Evolutionary conservation across 2,329 filamentous ascomycete species (phyloP).

Genomic region (Incumbomyces delicatus): DNA sequence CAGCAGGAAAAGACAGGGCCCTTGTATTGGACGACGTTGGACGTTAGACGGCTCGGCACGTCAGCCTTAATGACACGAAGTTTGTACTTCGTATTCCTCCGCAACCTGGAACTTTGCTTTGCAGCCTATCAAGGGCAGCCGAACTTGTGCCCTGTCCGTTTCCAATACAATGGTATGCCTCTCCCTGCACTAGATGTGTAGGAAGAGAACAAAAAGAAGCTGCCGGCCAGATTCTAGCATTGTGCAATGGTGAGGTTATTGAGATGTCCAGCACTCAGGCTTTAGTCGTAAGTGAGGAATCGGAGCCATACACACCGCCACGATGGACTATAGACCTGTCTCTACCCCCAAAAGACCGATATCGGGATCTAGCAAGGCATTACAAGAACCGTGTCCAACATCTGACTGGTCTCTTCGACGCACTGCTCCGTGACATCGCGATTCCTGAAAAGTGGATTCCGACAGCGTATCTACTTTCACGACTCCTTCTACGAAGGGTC

Average conservation of each 20-base stretch:
- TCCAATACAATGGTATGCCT: too few species aligned
- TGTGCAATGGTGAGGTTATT: not conserved
- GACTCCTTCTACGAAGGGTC: conserved; percentile 41
- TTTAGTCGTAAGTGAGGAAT: not conserved
- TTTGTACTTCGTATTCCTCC: too few species aligned
- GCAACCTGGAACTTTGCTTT: too few species aligned
- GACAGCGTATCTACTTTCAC: conserved; percentile 31
- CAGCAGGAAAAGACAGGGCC: too few species aligned
- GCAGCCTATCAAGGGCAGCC: too few species aligned
- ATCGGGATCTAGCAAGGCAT: conserved; percentile 38
- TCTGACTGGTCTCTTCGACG: conserved; percentile 43
- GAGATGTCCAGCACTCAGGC: not conserved
- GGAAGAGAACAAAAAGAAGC: too few species aligned
- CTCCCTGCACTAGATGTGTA: too few species aligned
- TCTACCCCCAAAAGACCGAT: conserved; percentile 43
- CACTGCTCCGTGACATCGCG: conserved; percentile 32
- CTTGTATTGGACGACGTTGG: too few species aligned
- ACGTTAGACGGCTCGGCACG: too few species aligned
- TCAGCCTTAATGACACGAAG: too few species aligned
- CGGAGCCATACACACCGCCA: conserved; percentile 4
- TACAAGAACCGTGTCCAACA: conserved; percentile 36
- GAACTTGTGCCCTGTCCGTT: too few species aligned
- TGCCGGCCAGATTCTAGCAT: too few species aligned
- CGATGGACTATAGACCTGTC: conserved; percentile 42
- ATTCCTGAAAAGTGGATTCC: conserved; percentile 21